Evolutionary conservation across 2,329 filamentous ascomycete species (phyloP).

Genomic region (Eurotiales sp.): DNA sequence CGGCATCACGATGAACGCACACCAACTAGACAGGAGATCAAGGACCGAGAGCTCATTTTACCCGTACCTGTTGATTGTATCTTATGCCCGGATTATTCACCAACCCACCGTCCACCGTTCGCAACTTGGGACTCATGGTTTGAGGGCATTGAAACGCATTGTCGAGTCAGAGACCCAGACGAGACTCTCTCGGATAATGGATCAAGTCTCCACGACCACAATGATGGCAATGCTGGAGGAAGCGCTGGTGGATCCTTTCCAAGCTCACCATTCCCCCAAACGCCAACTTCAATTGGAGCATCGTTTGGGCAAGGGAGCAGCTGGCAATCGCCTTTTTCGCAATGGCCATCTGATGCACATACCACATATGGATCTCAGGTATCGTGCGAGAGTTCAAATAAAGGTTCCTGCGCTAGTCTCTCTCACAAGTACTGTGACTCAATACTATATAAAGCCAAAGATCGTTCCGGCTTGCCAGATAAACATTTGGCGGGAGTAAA

Average conservation of each 20-base stretch:
- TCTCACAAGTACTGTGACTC: not conserved
- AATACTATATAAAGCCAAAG: no score
- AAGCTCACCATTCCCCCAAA: not conserved
- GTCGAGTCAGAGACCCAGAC: not conserved
- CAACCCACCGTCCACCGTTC: conserved; percentile 10
- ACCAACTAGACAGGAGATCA: not conserved
- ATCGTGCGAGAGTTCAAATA: not conserved
- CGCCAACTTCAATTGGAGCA: not conserved
- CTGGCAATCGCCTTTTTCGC: not conserved
- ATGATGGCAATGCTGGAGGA: not conserved
- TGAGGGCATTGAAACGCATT: conserved; percentile 4
- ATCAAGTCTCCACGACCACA: not conserved
- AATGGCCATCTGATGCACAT: not conserved
- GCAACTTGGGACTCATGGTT: conserved; percentile 10
- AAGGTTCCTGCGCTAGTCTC: not conserved
- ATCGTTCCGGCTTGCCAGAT: not conserved
- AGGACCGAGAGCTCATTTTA: not conserved
- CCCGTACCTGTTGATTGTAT: not conserved
- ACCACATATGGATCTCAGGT: not conserved
- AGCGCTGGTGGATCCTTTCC: not conserved
- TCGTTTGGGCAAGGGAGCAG: not conserved
- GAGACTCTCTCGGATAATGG: not conserved
- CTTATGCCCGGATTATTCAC: not conserved
- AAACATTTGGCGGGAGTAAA: no score
- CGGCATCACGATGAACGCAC: not conserved